Evolutionary conservation across 2,329 filamentous ascomycete genomes (phyloP), one percentile per base, ranked within the genome.

Genomic region (Pseudogymnoascus verrucosus): DNA sequence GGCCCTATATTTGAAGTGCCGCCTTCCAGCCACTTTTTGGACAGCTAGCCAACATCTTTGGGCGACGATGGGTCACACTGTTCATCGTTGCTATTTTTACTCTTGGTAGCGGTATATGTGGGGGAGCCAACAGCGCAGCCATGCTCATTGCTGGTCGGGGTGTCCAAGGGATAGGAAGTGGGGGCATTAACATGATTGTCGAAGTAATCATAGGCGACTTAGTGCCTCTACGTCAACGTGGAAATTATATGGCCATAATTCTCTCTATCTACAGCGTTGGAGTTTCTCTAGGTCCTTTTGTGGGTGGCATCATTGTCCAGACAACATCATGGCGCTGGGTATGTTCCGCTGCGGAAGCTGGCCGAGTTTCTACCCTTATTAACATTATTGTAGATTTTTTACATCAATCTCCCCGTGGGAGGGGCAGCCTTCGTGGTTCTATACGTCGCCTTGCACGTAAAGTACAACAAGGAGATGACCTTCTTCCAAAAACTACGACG

Each of bases 71-170:
- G 60, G 70, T 76, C 23, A 73, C 74, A 14, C 71, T 83, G 0
- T 60, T 69, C 6, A 71, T 78, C 2, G 75, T 83, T 1, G 73
- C 71, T 10, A 65, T 82, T 1, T 85, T 85, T 64, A 75, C 74
- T 0, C 67, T 85, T 0, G 84, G 84, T 0, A 83, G 82, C 63
- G 80, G 77, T 0, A 74, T 87, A 2, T 78, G 75, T 44, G 84
- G 82, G 0, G 78, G 77, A 0, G 79, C 84, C 0, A 74, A 68
- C 0, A 78, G 67, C 6, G 74, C 73, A 0, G 69, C 67, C 0
- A 78, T 79, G 69, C 73, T 89, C 1, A 83, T 88, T 12, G 77
- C 75, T 3, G 82, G 82, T n/a, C 76, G 83, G 0, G 77, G 77
- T 0, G 71, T 87, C 1, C 83, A 87, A 63, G 84, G 85, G 0